Percentiles rank a stretch among this genome's conserved stretches.
Conservation (phyloP, 106 monocot species). For the Platanthera zijinensis region DNA sequence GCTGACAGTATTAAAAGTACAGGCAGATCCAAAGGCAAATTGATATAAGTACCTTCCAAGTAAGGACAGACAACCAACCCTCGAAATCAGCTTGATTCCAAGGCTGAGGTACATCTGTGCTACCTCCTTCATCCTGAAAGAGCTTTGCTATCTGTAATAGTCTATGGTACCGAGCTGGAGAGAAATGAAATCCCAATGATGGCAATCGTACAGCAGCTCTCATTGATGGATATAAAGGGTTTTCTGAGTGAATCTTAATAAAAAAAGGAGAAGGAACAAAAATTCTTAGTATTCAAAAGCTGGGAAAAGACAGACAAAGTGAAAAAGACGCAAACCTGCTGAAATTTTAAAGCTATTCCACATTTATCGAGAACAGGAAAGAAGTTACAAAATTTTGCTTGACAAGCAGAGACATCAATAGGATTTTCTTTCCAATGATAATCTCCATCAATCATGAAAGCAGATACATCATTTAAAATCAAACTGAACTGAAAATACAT, state of each 20-base stretch:
- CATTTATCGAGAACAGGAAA: conserved; percentile 95
- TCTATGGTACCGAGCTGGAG: conserved; percentile 94
- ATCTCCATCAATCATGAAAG: conserved; percentile 92
- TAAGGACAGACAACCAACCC: conserved; percentile 81
- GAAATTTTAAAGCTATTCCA: conserved; percentile 60
- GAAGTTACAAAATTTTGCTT: conserved; percentile 15
- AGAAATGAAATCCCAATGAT: conserved; percentile 87
- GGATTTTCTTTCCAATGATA: conserved; percentile 56
- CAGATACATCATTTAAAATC: conserved; percentile 92
- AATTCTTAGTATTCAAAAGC: conserved; percentile 1
- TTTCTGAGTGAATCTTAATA: conserved; percentile 62
- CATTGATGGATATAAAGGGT: conserved; percentile 64
- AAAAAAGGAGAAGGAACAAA: conserved; percentile 7
- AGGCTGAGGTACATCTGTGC: conserved; percentile 29
- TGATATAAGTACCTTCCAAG: conserved; percentile 73
- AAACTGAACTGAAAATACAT: conserved; percentile 84
- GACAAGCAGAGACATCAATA: conserved; percentile 9
- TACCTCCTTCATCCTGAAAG: conserved; percentile 44
- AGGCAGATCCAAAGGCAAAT: background rate
- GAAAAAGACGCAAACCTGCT: conserved; percentile 55
- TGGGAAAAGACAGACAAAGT: background rate
- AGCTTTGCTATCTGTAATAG: conserved; percentile 78
- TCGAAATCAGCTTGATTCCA: conserved; percentile 89
- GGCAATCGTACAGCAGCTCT: conserved; percentile 77
- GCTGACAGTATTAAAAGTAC: background rate